Evolutionary conservation across 495 filamentous ascomycete species (phyloP), one percentile per base, ranked within the genome.

Genomic region (Friedmanniomyces simplex): DNA sequence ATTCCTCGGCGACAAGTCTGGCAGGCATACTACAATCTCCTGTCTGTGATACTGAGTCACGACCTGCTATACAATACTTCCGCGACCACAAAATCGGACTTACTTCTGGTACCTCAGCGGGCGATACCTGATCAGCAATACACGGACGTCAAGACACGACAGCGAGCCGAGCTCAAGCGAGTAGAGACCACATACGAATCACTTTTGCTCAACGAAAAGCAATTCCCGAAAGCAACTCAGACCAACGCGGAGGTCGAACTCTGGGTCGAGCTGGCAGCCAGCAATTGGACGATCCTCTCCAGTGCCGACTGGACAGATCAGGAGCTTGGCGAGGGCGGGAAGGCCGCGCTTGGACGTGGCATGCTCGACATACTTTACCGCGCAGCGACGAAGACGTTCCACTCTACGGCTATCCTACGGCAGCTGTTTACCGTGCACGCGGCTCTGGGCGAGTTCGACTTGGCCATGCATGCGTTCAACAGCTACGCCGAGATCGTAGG

Each of bases 361-460:
- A 84, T 89, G 34, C 77, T 95, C 24, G 88, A 85, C 66, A 80
- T 83, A 72, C 67, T 82, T 72, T 54, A 47, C 39, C 45, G 60
- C 20, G 89, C 90, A 26, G 86, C 93, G 11, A 86, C 86, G 1
- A 94, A 91, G 70, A 94, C 89, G 0, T 98, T 89, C 63, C 93
- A 97, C 66, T 97, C 94, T 1, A 91, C 90, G 5, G 71, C 85
- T 22, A 83, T 97, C 52, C 72, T 98, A 28, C 77, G 91, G 53
- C 84, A 94, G 66, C 76, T 98, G 0, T 97, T 97, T 61, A 87
- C 83, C 14, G 84, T 95, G 5, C 93, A 97, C 70, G 75, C 86
- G 2, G 77, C 87, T 1, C 73, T 95, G 39, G 89, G 88, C 14
- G 90, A 98, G 54, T 95, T 95, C 62, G 81, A 89, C 54, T 75